These are phyloP conservation scores for Plasmodium gonderi DNA, from an alignment of 169 alveolate species.

Conservation along the genomic window DNA sequence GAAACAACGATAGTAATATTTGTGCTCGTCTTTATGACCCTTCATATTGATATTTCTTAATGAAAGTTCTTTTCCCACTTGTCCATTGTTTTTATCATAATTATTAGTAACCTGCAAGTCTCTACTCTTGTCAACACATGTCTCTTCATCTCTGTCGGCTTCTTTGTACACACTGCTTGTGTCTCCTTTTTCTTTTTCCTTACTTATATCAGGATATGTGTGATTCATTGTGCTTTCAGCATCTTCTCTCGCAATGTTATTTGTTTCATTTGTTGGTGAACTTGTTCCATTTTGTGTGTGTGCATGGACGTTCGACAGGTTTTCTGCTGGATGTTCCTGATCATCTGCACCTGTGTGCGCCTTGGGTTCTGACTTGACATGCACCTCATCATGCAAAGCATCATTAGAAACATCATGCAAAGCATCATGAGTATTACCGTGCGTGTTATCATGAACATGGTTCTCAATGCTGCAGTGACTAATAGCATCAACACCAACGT, in stretches of 20 bases:
- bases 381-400: too few species aligned
- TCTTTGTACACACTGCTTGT: neutral
- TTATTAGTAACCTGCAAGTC: neutral
- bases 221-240: neutral
- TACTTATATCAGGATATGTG: too few species aligned
- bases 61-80: neutral
- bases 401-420: too few species aligned
- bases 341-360: too few species aligned
- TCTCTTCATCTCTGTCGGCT: neutral
- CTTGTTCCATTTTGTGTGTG: too few species aligned
- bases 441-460: neutral
- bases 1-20: neutral
- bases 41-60: too few species aligned
- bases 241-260: too few species aligned
- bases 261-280: too few species aligned
- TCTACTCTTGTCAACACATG: neutral
- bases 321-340: too few species aligned
- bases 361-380: too few species aligned
- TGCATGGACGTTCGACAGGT: too few species aligned
- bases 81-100: neutral
- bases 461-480: neutral
- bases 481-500: neutral
- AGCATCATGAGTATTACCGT: too few species aligned
- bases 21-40: neutral
- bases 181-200: neutral